Conservation (phyloP, 345 rosid species). For the Adansonia digitata region DNA sequence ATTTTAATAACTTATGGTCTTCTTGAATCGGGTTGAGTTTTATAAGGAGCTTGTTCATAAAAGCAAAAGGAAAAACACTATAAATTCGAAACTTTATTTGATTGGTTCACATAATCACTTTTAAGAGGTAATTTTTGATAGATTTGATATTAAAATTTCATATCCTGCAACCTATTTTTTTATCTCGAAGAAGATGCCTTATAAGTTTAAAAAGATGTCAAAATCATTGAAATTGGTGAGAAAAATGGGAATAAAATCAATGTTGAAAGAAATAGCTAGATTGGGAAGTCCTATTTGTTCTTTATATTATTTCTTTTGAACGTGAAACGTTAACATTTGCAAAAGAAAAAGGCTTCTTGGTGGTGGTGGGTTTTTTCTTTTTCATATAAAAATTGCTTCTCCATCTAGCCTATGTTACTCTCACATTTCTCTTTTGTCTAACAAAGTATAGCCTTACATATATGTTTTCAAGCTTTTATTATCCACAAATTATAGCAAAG, state of each 20-base stretch:
- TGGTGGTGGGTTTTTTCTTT: too few relatives aligned
- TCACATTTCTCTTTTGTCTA: not conserved
- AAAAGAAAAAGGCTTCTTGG: not conserved
- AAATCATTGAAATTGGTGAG: not conserved
- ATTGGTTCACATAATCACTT: too few relatives aligned
- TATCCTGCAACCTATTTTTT: too few relatives aligned
- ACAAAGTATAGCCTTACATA: slow-evolving; percentile 10
- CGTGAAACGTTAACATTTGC: not conserved
- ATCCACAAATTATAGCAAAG: slow-evolving; percentile 1
- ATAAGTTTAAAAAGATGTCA: not conserved
- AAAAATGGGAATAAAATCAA: not conserved
- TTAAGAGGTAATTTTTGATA: too few relatives aligned
- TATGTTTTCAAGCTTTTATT: slow-evolving; percentile 19
- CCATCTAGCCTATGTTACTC: slow-evolving; percentile 4
- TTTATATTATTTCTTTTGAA: too few relatives aligned
- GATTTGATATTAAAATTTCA: too few relatives aligned
- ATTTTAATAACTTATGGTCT: too few relatives aligned
- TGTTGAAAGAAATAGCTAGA: not conserved
- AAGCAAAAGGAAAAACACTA: too few relatives aligned
- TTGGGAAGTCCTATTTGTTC: not conserved
- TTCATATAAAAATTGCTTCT: slow-evolving; percentile 2
- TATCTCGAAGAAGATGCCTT: too few relatives aligned
- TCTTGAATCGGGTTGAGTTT: too few relatives aligned
- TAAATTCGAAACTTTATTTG: too few relatives aligned
- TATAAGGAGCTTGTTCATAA: too few relatives aligned